A percentile compares a stretch with the other conserved stretches of the same genome.
phyloP scores from a whole-genome alignment of 2,329 filamentous ascomycete species.

The Aspergillus awamori region DNA sequence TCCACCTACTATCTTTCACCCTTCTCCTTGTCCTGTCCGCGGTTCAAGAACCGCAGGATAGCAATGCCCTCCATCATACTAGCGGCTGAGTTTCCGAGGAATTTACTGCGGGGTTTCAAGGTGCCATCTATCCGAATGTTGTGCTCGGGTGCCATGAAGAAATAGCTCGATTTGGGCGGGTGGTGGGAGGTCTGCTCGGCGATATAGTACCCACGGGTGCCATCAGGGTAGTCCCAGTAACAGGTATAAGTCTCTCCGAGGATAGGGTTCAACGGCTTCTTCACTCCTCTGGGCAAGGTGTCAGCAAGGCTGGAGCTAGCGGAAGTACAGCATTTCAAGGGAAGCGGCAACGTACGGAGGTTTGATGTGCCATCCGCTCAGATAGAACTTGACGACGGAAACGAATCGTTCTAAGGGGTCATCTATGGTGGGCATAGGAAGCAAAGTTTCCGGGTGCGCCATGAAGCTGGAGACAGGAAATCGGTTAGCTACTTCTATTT shows the following conservation, averaged over 20 bases:
- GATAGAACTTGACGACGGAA: slow-evolving; percentile 95
- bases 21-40: slow-evolving; percentile 62
- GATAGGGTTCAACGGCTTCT: slow-evolving; percentile 96
- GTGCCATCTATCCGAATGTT: slow-evolving; percentile 94
- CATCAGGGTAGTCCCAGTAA: slow-evolving; percentile 89
- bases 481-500: slow-evolving; percentile 20
- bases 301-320: slow-evolving; percentile 13
- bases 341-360: slow-evolving; percentile 69
- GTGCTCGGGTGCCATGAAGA: slow-evolving; percentile 95
- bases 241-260: slow-evolving; percentile 93
- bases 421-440: slow-evolving; percentile 83
- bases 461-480: slow-evolving; percentile 73
- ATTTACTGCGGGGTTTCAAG: slow-evolving; percentile 90
- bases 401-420: slow-evolving; percentile 90
- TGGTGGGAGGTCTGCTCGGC: slow-evolving; percentile 98
- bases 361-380: slow-evolving; percentile 98
- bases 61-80: slow-evolving; percentile 98
- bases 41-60: slow-evolving; percentile 78
- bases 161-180: slow-evolving; percentile 97
- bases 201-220: slow-evolving; percentile 90
- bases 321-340: background rate
- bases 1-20: slow-evolving; percentile 83
- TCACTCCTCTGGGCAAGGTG: slow-evolving; percentile 71
- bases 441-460: slow-evolving; percentile 95
- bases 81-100: slow-evolving; percentile 93